Base-by-base conservation (phyloP, 1,284 basidiomycete species). In the Malassezia japonica region DNA sequence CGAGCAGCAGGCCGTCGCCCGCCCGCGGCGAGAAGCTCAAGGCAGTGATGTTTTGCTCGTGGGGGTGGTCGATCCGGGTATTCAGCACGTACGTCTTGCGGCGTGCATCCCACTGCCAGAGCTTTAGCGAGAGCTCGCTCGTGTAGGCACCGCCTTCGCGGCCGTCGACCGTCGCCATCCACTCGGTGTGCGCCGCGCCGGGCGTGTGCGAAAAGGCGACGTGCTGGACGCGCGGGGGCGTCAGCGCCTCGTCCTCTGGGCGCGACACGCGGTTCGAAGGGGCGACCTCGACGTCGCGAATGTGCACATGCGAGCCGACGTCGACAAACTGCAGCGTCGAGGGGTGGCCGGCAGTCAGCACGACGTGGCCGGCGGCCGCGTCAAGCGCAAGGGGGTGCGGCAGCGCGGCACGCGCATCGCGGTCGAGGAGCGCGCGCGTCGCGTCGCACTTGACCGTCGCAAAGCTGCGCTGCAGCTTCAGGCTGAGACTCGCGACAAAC, bases 271-370 rank as follows among this genome's bases (percentile, higher is more conserved):
- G 82, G 75, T 96, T 98, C 18, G 89, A 90, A 8, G 92, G 87
- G 0, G 86, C 83, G 4, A 99, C 82, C 73, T 98, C 91, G 23
- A 98, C 78, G 74, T 99, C 92, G 42, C 83, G 83, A 1, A 88
- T 67, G 3, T 91, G 79, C 43, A 80, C 79, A 27, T 84, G 84
- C 7, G 81, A 79, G 12, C 79, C 75, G 0, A 85, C 83, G 28
- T 88, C 85, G 75, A 87, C 91, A 36, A 87, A 83, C 76, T 98
- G 94, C 36, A 99, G 76, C 12, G 88, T 88, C 5, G 91, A 92
- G 0, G 90, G 86, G 70, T 98, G 90, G 0, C 91, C 92, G 0
- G 92, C 89, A 0, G 88, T 85, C 15, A 98, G 79, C 50, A 95
- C 80, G 23, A 69, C 38, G 18, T 64, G 58, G 36, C 65, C 60